Percentiles rank a stretch among this genome's conserved stretches.
phyloP scores from a whole-genome alignment of 1,284 basidiomycete genomes.

The Cutaneotrichosporon cyanovorans region DNA sequence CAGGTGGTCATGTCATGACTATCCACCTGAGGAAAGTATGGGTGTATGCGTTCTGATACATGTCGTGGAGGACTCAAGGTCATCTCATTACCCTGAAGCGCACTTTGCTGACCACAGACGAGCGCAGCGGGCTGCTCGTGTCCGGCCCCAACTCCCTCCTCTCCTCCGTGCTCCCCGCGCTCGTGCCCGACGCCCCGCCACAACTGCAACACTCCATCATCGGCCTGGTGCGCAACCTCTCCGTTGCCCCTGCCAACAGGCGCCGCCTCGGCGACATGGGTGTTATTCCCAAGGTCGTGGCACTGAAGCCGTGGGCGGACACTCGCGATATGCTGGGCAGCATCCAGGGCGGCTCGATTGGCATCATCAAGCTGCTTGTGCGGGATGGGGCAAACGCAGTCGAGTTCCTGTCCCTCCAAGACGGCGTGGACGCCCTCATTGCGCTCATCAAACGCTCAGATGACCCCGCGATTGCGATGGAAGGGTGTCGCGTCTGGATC shows the following conservation, averaged over 20 bases:
- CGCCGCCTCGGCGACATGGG: conserved; percentile 56
- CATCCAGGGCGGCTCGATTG: conserved; percentile 80
- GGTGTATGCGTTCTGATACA: no score
- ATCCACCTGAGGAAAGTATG: no score
- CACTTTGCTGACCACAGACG: conserved; percentile 7
- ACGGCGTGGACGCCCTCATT: conserved; percentile 57
- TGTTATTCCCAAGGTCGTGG: conserved; percentile 57
- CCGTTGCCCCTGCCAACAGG: conserved; percentile 61
- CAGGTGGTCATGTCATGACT: no score
- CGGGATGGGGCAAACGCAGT: conserved; percentile 14
- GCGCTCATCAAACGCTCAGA: conserved; percentile 70
- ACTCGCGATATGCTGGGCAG: conserved; percentile 69
- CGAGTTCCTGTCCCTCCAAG: conserved; percentile 13
- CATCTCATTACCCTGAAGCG: no score
- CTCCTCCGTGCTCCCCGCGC: conserved; percentile 48
- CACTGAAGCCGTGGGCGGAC: conserved; percentile 64
- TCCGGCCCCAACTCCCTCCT: conserved; percentile 3
- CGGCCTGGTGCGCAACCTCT: conserved; percentile 73
- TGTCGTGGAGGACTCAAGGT: no score
- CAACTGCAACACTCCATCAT: conserved; percentile 78
- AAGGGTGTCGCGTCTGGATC: conserved; percentile 53
- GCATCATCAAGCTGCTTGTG: conserved; percentile 72
- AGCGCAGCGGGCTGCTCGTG: conserved; percentile 1
- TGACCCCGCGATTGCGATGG: conserved; percentile 72
- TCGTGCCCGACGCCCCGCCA: conserved; percentile 54